phyloP scores from a whole-genome alignment of 495 filamentous ascomycete species.

The Pseudotulostoma volvatum region DNA sequence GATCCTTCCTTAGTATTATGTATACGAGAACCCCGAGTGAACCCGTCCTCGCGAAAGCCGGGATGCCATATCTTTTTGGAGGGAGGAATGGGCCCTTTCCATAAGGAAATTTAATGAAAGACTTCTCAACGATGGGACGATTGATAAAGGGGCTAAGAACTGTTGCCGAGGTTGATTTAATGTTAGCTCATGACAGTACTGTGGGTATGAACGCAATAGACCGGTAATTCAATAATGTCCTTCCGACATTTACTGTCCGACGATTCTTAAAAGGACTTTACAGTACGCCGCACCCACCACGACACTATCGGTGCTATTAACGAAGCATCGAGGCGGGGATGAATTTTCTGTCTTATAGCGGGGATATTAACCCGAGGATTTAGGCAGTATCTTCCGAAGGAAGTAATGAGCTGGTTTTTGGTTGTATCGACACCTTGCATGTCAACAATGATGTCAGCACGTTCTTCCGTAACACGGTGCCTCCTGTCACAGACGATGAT shows the following conservation, averaged over 20 bases:
- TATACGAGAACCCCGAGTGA: neutral
- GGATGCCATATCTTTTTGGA: neutral
- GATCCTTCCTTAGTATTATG: neutral
- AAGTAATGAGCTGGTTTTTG: neutral
- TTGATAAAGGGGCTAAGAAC: constrained; percentile 1
- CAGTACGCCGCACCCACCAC: neutral
- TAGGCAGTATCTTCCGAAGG: neutral
- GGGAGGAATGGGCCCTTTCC: neutral
- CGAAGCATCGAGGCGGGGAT: neutral
- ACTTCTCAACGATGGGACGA: neutral
- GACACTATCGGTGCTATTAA: neutral
- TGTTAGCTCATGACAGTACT: neutral
- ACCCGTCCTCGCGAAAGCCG: neutral
- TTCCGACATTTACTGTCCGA: neutral
- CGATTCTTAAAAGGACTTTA: neutral
- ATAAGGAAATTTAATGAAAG: neutral
- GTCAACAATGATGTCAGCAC: too few species aligned
- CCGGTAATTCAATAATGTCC: neutral
- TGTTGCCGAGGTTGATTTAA: too few species aligned
- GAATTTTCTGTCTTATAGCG: neutral
- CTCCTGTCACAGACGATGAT: too few species aligned
- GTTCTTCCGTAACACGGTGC: too few species aligned
- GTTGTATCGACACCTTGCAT: neutral
- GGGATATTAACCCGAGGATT: neutral
- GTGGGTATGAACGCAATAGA: neutral